Base-by-base conservation (phyloP, 768 basidiomycete species). In the Mycena floridula region DNA sequence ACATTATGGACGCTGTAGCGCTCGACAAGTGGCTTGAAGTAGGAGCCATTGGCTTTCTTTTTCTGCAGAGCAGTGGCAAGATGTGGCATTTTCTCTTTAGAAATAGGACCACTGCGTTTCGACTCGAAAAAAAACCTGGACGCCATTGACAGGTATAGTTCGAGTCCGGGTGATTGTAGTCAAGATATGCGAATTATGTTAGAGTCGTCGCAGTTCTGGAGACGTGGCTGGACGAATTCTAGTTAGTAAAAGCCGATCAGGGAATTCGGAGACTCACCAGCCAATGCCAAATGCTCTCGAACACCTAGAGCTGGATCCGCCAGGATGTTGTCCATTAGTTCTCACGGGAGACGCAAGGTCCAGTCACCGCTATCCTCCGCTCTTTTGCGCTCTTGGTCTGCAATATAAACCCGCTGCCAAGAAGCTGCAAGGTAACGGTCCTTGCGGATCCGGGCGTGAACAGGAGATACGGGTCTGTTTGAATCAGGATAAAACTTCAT, bases 241-340 rank as follows among this genome's bases (percentile, higher is more conserved):
- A 11, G n/a, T 13, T 12, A 42, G 13, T 11, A 20, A 11, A 16
- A 13, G 15, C 12, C 13, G 7, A 11, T 15, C 12, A 9, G 40
- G 7, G 24, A 12, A 11, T n/a, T n/a, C n/a, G n/a, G n/a, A 20
- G 7, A 21, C 40, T 9, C 18, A 25, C 40, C 40, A 7, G 40
- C 40, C 9, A 42, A 24, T 9, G 26, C 26, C 20, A 42, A 25
- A 24, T 42, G 40, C 40, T 42, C 40, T 12, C 40, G 40, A 12
- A 42, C 40, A 13, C 40, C 40, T 11, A 42, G 40, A 16, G 24
- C 24, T 42, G 11, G 12, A 25, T 42, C 40, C 7, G 18, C 40
- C 9, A 42, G 40, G 18, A 42, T 42, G 15, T 22, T 42, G 26
- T 42, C 40, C 40, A 42, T 42, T 7, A 42, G 21, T 25, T 42